Evolutionary conservation across 116 monocot species (phyloP), one percentile per base, ranked within the genome.

Genomic region (Dioscorea cayenensis): DNA sequence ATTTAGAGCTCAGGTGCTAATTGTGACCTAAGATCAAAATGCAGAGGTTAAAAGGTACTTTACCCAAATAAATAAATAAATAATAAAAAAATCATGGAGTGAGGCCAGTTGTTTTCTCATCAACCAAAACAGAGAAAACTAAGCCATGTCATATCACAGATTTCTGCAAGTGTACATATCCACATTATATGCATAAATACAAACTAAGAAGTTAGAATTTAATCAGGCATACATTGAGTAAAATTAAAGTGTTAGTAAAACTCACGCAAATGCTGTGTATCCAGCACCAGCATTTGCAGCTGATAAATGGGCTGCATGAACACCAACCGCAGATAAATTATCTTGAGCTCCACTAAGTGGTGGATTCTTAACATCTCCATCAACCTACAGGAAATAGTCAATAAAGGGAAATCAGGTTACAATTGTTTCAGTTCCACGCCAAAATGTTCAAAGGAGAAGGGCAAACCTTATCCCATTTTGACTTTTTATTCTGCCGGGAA

Each of bases 231-330:
- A 23, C 22, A 49, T 2, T 51, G 43, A 43, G 28, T 25, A 10
- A 49, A 51, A 21, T 63, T 25, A 14, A 35, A 35, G 29, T 43
- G 12, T 17, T 27, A 60, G 16, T 59, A 67, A 38, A 67, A 78
- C 91, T 80, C 67, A 87, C 88, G 83, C 85, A 79, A 91, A 87
- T 51, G 85, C 87, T 16, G 80, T 85, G 66, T 87, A 87, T 59
- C 88, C 91, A 81, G 76, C 70, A 72, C 85, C 87, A 64, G 78
- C 80, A 77, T 68, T 77, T 62, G 85, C 73, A 69, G 89, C 81
- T 69, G 82, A 86, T 68, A 92, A 71, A 63, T 88, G 80, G n/a
- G 82, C 74, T 28, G 87, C 84, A 75, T 86, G 79, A 23, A 79
- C 77, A 72, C 74, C 77, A 73, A 65, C 72, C 28, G 70, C 63